Conservation (phyloP, 73 alveolate genomes). For the Tetrahymena thermophila region DNA sequence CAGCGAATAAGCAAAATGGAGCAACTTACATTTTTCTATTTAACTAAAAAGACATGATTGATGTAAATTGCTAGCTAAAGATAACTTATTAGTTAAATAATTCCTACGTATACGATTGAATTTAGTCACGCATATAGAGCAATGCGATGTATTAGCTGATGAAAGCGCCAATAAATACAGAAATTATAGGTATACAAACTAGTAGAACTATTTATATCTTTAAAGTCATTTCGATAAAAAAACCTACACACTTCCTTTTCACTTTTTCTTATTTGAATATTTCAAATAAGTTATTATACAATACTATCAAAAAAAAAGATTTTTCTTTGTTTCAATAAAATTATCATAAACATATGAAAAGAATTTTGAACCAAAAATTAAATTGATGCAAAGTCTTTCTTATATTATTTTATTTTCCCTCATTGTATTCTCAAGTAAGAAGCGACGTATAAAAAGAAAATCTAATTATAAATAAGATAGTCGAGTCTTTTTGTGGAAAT, state of each 20-base stretch:
- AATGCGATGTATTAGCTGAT: not conserved
- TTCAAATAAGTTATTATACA: no score
- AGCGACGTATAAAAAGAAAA: no score
- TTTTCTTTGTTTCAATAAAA: no score
- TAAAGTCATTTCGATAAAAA: not conserved
- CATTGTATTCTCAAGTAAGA: no score
- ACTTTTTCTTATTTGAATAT: not conserved
- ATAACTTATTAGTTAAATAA: not conserved
- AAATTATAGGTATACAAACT: not conserved
- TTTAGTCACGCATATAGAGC: not conserved
- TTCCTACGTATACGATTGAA: not conserved
- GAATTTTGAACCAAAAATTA: no score
- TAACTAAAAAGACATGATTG: not conserved
- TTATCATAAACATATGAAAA: no score
- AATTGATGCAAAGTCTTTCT: no score
- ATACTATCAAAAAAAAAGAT: no score
- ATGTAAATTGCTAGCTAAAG: not conserved
- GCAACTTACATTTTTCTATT: not conserved
- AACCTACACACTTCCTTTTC: not conserved
- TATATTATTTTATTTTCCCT: no score
- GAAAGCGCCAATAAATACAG: not conserved
- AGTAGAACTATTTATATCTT: not conserved
- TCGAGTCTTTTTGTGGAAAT: no score
- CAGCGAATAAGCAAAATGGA: not conserved
- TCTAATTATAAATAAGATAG: no score